phyloP scores from a whole-genome alignment of 2,329 filamentous ascomycete species.

The Mycosphaerella sp. region DNA sequence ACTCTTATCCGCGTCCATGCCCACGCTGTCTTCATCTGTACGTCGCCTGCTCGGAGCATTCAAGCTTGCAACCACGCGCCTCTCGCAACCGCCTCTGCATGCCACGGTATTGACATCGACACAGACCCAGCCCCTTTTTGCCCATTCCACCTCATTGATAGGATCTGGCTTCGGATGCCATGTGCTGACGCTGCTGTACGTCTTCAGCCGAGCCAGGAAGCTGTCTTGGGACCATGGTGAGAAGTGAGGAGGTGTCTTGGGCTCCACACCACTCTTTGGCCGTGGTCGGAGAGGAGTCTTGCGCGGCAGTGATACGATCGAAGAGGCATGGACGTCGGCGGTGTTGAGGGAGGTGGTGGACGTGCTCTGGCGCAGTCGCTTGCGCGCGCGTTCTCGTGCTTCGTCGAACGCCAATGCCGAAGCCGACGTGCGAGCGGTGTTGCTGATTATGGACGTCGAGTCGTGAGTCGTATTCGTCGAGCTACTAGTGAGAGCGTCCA shows the following conservation, averaged over 20 bases:
- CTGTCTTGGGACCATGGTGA: slow-evolving; percentile 78
- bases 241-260: slow-evolving; percentile 56
- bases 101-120: slow-evolving; percentile 74
- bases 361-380: slow-evolving; percentile 29
- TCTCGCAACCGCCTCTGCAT: slow-evolving; percentile 73
- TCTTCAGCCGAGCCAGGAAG: slow-evolving; percentile 73
- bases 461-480: slow-evolving; percentile 32
- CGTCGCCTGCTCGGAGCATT: slow-evolving; percentile 33
- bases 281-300: slow-evolving; percentile 3
- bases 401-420: slow-evolving; percentile 21
- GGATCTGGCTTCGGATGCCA: slow-evolving; percentile 89
- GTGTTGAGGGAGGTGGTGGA: slow-evolving; percentile 23
- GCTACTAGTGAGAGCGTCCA: slow-evolving; percentile 52
- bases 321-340: slow-evolving; percentile 9
- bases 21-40: slow-evolving; percentile 18
- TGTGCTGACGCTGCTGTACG: slow-evolving; percentile 82
- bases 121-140: slow-evolving; percentile 86
- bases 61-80: slow-evolving; percentile 77
- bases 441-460: slow-evolving; percentile 31
- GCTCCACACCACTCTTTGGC: slow-evolving; percentile 8
- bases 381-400: slow-evolving; percentile 27
- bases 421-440: slow-evolving; percentile 19
- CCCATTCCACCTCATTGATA: slow-evolving; percentile 89
- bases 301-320: slow-evolving; percentile 30
- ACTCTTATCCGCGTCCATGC: slow-evolving; percentile 46